phyloP scores from a whole-genome alignment of 1,284 basidiomycete genomes.

The Trametes versicolor region DNA sequence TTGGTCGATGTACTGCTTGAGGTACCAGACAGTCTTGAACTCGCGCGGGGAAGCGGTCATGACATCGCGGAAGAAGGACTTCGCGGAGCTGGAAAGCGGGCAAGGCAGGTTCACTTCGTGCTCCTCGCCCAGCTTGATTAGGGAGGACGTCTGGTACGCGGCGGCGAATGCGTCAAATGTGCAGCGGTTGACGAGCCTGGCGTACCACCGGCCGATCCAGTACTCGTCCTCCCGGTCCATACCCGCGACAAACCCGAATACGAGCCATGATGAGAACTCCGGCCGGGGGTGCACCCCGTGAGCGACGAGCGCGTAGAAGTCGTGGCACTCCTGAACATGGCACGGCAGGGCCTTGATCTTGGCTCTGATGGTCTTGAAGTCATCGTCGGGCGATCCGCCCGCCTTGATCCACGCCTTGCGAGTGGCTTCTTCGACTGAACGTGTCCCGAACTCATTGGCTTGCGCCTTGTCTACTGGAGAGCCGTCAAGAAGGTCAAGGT shows the following conservation, averaged over 20 bases:
- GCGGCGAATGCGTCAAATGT: not conserved
- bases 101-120: not conserved
- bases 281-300: slow-evolving; percentile 31
- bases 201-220: not conserved
- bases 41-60: not conserved
- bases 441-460: not conserved
- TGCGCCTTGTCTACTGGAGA: not conserved
- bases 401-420: slow-evolving; percentile 15
- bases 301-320: not conserved
- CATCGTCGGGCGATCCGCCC: slow-evolving; percentile 20
- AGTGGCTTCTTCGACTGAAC: not conserved
- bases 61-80: not conserved
- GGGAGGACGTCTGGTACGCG: not conserved
- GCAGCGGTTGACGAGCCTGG: not conserved
- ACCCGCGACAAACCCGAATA: slow-evolving; percentile 47
- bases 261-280: slow-evolving; percentile 28
- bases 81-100: not conserved
- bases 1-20: slow-evolving; percentile 2
- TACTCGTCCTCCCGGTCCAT: slow-evolving; percentile 32
- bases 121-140: not conserved
- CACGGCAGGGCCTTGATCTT: not conserved
- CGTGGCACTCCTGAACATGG: not conserved
- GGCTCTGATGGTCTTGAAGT: slow-evolving; percentile 16
- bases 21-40: slow-evolving; percentile 1
- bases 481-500: not conserved